phyloP scores from a whole-genome alignment of 768 basidiomycete species.

The Chlorophyllum brunneum region DNA sequence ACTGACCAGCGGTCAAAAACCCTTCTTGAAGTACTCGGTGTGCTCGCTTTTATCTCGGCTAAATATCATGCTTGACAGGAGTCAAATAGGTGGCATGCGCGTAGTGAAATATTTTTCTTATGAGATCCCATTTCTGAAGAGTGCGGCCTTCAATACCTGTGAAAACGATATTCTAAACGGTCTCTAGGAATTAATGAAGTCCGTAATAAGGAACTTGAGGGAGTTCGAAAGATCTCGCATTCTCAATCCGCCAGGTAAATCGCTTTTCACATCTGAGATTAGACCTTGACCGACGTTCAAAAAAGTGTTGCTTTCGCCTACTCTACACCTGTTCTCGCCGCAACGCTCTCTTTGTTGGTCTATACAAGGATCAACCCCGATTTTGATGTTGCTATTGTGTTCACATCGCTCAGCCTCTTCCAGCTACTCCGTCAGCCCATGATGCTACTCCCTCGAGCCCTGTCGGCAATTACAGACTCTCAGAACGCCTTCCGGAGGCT shows the following conservation, averaged over 20 bases:
- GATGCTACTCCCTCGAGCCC: slow-evolving; percentile 59
- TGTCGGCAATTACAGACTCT: slow-evolving; percentile 63
- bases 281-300: slow-evolving; percentile 14
- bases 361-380: slow-evolving; percentile 40
- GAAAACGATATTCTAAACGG: not conserved
- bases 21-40: slow-evolving; percentile 61
- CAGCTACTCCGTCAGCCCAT: slow-evolving; percentile 67
- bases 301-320: slow-evolving; percentile 48
- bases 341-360: slow-evolving; percentile 62
- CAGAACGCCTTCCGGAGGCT: slow-evolving; percentile 57
- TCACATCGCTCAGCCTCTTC: not conserved
- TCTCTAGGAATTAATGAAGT: slow-evolving; percentile 48
- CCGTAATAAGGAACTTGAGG: slow-evolving; percentile 51
- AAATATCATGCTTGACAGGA: not conserved
- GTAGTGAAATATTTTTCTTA: slow-evolving; percentile 79
- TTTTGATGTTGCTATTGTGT: slow-evolving; percentile 6
- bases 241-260: slow-evolving; percentile 60
- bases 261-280: not conserved
- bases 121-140: slow-evolving; percentile 60
- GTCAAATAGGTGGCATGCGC: slow-evolving; percentile 50
- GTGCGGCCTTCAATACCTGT: slow-evolving; percentile 15
- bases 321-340: slow-evolving; percentile 60
- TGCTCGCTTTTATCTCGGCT: slow-evolving; percentile 4
- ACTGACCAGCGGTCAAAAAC: slow-evolving; percentile 62
- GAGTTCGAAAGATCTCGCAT: slow-evolving; percentile 53